Conservation (phyloP, 129 eudicot genomes). For the Flaveria bidentis region DNA sequence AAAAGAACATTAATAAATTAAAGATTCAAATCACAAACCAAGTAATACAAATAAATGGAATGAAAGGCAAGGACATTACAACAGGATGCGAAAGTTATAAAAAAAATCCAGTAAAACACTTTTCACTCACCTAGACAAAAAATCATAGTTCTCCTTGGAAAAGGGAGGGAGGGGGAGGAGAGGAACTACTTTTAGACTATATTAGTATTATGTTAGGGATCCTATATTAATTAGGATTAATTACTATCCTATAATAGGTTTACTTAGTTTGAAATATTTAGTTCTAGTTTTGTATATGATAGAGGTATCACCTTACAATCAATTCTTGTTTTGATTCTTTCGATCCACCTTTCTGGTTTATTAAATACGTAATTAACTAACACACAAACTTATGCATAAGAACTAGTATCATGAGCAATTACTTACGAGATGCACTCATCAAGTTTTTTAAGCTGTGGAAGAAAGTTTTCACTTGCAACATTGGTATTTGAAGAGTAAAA, state of each 20-base stretch:
- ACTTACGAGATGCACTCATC: slow-evolving; percentile 97
- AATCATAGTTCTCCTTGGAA: not conserved
- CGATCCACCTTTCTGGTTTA: not conserved
- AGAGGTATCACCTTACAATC: not conserved
- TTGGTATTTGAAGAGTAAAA: slow-evolving; percentile 86
- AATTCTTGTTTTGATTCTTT: not conserved
- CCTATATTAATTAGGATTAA: no score
- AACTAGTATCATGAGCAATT: not conserved
- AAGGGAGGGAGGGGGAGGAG: not conserved
- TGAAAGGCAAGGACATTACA: not conserved
- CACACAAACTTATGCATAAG: slow-evolving; percentile 6
- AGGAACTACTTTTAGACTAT: no score
- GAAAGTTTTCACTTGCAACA: slow-evolving; percentile 71
- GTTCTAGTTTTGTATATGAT: not conserved
- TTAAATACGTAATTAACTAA: not conserved
- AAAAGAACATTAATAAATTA: not conserved
- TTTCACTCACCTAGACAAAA: not conserved
- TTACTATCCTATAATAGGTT: no score
- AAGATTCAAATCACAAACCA: not conserved
- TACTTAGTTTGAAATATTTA: not conserved
- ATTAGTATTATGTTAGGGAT: no score
- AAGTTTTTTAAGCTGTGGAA: slow-evolving; percentile 80
- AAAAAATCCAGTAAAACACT: not conserved
- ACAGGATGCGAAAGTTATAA: not conserved
- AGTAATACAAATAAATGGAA: not conserved